A percentile compares a stretch with the other conserved stretches of the same genome.
phyloP scores from a whole-genome alignment of 2,329 filamentous ascomycete genomes.

The Botryotinia narcissicola region DNA sequence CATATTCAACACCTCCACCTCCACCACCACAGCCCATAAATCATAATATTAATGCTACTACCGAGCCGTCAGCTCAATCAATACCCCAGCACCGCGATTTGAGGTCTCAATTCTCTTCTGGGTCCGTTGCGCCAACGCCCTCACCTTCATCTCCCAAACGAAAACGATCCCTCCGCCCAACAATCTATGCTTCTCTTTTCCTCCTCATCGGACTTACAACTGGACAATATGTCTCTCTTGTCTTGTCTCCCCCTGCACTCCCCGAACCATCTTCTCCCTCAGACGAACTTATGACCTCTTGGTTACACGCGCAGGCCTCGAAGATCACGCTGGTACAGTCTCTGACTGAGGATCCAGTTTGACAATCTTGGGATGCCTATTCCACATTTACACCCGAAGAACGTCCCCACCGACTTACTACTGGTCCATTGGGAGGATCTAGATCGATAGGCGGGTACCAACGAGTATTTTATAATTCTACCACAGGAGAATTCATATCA shows the following conservation, averaged over 20 bases:
- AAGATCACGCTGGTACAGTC: conserved; percentile 49
- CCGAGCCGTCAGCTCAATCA: not conserved
- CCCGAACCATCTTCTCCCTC: conserved; percentile 42
- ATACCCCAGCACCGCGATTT: conserved; percentile 25
- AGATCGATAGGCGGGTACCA: conserved; percentile 50
- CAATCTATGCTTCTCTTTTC: conserved; percentile 40
- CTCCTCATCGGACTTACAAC: conserved; percentile 43
- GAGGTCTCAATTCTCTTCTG: conserved; percentile 33
- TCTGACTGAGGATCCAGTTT: conserved; percentile 45
- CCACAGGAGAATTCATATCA: conserved; percentile 56
- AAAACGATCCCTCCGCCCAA: conserved; percentile 34
- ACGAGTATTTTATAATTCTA: conserved; percentile 61
- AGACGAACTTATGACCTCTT: conserved; percentile 43
- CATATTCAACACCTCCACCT: conserved; percentile 14
- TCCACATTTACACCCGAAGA: conserved; percentile 28
- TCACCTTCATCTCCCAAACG: conserved; percentile 23
- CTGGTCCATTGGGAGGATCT: conserved; percentile 45
- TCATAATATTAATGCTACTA: not conserved
- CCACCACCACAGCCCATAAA: conserved; percentile 7
- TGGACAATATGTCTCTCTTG: conserved; percentile 43
- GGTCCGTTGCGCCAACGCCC: not conserved
- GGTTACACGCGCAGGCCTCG: conserved; percentile 45
- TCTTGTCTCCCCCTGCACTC: conserved; percentile 46
- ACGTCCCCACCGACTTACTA: conserved; percentile 41
- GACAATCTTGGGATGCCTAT: conserved; percentile 46